These are phyloP conservation scores for Geotrichum candidum DNA, from an alignment of 1,139 yeast genomes.

Conservation along the genomic window DNA sequence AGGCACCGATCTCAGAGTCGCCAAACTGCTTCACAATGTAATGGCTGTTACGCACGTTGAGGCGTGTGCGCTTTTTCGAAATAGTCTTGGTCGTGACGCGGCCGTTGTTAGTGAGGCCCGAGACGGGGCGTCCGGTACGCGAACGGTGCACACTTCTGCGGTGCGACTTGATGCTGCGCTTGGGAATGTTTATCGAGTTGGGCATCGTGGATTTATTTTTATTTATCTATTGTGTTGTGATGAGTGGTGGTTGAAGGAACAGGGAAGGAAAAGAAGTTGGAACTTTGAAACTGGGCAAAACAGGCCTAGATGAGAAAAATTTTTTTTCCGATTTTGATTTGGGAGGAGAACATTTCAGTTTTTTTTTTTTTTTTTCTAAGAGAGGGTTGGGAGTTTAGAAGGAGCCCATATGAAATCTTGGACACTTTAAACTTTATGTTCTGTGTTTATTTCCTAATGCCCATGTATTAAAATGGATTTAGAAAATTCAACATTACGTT, in stretches of 20 bases:
- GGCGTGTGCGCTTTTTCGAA: constrained; percentile 12
- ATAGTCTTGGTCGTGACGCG: constrained; percentile 11
- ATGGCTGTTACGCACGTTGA: constrained; percentile 10
- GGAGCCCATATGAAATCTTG: neutral
- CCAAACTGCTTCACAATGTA: constrained; percentile 5
- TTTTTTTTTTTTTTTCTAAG: neutral
- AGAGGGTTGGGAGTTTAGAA: neutral
- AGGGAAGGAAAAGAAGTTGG: neutral
- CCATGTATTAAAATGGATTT: too few relatives aligned
- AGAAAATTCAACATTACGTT: too few relatives aligned
- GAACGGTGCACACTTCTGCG: neutral
- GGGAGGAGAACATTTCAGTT: neutral
- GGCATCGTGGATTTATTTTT: constrained; percentile 3
- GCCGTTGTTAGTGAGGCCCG: neutral
- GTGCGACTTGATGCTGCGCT: constrained; percentile 9
- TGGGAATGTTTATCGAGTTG: constrained; percentile 14
- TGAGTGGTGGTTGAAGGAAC: neutral
- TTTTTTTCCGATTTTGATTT: neutral
- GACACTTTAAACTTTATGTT: too few relatives aligned
- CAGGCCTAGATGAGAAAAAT: neutral
- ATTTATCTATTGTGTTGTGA: too few relatives aligned
- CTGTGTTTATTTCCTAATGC: too few relatives aligned
- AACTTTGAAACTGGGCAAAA: neutral
- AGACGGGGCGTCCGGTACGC: neutral
- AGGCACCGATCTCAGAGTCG: neutral